These are phyloP conservation scores for Jacaranda copaia DNA, from an alignment of 257 asterid species.

Conservation along the genomic window DNA sequence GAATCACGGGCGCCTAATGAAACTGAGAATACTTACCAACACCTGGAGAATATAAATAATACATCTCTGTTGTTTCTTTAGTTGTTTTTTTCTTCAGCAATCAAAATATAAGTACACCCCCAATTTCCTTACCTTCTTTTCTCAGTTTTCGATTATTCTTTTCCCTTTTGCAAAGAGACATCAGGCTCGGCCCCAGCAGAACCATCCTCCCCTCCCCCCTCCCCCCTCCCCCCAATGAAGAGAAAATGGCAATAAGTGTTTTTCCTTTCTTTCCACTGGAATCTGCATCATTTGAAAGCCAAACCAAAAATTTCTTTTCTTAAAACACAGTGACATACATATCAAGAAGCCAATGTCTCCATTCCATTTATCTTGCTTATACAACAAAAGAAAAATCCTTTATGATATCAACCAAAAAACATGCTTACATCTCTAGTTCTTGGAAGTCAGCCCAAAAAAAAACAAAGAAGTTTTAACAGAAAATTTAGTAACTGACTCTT, in stretches of 20 bases:
- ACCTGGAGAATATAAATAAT: too few species aligned
- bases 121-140: neutral
- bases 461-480: too few species aligned
- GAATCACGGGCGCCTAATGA: too few species aligned
- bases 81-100: neutral
- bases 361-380: neutral
- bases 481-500: neutral
- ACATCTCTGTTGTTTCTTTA: neutral
- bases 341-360: too few species aligned
- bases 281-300: neutral
- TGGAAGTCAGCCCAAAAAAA: neutral
- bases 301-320: too few species aligned
- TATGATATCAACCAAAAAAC: neutral
- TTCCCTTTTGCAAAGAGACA: neutral
- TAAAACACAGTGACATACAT: too few species aligned
- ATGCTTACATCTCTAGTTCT: neutral
- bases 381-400: neutral
- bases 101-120: neutral
- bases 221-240: neutral
- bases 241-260: neutral
- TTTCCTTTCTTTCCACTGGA: neutral
- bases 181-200: constrained; percentile 2
- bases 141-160: neutral
- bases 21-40: too few species aligned
- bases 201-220: too few species aligned